phyloP scores from a whole-genome alignment of 2,329 filamentous ascomycete species.

The Diaporthe sp. region DNA sequence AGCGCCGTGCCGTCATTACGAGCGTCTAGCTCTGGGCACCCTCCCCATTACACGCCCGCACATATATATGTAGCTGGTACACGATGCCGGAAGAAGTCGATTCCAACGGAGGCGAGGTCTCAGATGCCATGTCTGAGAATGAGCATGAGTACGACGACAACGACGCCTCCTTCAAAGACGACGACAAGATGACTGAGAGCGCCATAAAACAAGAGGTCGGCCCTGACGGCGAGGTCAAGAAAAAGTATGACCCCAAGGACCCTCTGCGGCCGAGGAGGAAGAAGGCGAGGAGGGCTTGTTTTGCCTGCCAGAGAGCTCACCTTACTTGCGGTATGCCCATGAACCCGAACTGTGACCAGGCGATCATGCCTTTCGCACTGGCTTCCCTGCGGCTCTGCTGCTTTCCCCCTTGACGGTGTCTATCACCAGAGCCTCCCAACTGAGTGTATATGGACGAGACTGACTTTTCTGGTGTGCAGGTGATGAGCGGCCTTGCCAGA shows the following conservation, averaged over 20 bases:
- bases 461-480: constrained; percentile 63
- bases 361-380: constrained; percentile 31
- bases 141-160: constrained; percentile 64
- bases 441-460: constrained; percentile 34
- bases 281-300: constrained; percentile 95
- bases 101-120: constrained; percentile 64
- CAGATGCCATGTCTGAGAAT: constrained; percentile 69
- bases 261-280: constrained; percentile 89
- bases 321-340: constrained; percentile 92
- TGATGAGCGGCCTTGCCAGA: constrained; percentile 92
- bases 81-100: constrained; percentile 67
- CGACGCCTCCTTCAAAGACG: constrained; percentile 56
- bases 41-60: constrained; percentile 14
- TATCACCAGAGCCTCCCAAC: not conserved
- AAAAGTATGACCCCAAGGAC: constrained; percentile 86
- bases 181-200: constrained; percentile 64
- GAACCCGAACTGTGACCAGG: constrained; percentile 35
- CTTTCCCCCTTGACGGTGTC: not conserved
- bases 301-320: constrained; percentile 96
- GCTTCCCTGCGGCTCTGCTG: not conserved
- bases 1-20: constrained; percentile 46
- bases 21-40: constrained; percentile 34
- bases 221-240: constrained; percentile 66
- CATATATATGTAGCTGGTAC: constrained; percentile 63
- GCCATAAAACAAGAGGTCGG: constrained; percentile 53